Percentiles rank a stretch among this genome's conserved stretches.
These are phyloP conservation scores for Triangularia verruculosa DNA, from an alignment of 2,329 filamentous ascomycete genomes.

Conservation along the genomic window DNA sequence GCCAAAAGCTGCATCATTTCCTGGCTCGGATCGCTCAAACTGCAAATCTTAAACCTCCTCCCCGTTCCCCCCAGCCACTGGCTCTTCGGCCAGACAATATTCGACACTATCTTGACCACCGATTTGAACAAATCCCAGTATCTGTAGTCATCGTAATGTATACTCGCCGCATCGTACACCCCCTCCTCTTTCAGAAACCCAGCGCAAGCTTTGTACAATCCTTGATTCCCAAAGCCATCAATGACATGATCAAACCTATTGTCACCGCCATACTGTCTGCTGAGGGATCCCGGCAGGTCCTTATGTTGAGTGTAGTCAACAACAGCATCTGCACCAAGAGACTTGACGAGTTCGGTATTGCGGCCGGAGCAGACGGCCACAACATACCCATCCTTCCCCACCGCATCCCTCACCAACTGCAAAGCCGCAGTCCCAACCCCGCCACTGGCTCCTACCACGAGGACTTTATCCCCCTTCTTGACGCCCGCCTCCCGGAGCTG, in stretches of 20 bases:
- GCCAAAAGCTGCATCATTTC: constrained; percentile 30
- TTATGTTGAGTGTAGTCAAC: constrained; percentile 42
- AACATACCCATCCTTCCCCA: constrained; percentile 31
- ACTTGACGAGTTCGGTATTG: constrained; percentile 45
- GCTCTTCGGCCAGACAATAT: constrained; percentile 26
- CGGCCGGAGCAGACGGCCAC: constrained; percentile 47
- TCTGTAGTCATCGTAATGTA: constrained; percentile 22
- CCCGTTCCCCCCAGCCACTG: constrained; percentile 32
- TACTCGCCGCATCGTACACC: constrained; percentile 27
- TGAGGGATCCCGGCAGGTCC: constrained; percentile 37
- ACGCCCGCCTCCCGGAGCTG: constrained; percentile 29
- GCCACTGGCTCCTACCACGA: constrained; percentile 50
- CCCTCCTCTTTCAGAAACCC: constrained; percentile 38
- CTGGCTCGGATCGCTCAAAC: constrained; percentile 30
- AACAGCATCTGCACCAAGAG: constrained; percentile 47
- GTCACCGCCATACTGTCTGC: constrained; percentile 29
- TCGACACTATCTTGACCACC: constrained; percentile 23
- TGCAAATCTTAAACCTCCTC: constrained; percentile 29
- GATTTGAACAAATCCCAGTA: constrained; percentile 28
- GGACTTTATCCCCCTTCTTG: constrained; percentile 33
- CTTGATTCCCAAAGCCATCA: constrained; percentile 48
- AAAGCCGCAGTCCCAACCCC: constrained; percentile 46
- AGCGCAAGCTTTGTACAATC: constrained; percentile 41
- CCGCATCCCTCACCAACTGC: constrained; percentile 37
- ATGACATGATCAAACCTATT: constrained; percentile 42